Base-by-base conservation (phyloP, 2,329 filamentous ascomycete genomes). In the Talaromyces sp. region DNA sequence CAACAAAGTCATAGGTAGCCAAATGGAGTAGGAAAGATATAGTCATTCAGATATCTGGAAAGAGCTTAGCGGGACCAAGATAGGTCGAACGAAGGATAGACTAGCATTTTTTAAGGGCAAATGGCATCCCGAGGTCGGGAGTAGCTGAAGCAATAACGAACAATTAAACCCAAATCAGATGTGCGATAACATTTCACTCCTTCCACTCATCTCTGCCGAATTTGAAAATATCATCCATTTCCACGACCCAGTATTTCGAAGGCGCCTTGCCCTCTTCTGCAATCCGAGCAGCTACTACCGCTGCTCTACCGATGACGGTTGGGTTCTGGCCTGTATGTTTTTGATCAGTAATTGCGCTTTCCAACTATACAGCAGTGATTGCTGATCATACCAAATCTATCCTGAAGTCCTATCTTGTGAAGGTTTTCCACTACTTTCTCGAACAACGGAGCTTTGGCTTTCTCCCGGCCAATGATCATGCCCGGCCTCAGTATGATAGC, bases 151-250 rank as follows among this genome's bases (percentile, higher is more conserved):
- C n/a, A n/a, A n/a, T n/a, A n/a, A n/a, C n/a, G n/a, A n/a, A n/a
- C n/a, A n/a, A n/a, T n/a, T n/a, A n/a, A n/a, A n/a, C n/a, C n/a
- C n/a, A n/a, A n/a, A n/a, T n/a, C 7, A 7, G 25, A 28, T 28
- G 25, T 28, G 25, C 25, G 10, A 35, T 35, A 35, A 8, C 33
- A 35, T 2, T 6, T 52, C 13, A 52, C 5, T 52, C 33, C 19
- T 52, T 39, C 48, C 48, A 52, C 48, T 52, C 48, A 52, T 52
- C 48, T 39, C 48, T 37, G 19, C 48, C 48, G 33, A 52, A 28
- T 33, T 28, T 52, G 19, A 52, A 7, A 52, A 52, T 25, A 7
- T 52, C 48, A 52, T 11, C 35, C 19, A 25, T 37, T 39, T 52
- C 48, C 33, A 52, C 19, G n/a, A 22, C 35, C 48, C 48, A 52